phyloP scores from a whole-genome alignment of 1,139 yeast genomes.

The Sugiyamaella sp. region DNA sequence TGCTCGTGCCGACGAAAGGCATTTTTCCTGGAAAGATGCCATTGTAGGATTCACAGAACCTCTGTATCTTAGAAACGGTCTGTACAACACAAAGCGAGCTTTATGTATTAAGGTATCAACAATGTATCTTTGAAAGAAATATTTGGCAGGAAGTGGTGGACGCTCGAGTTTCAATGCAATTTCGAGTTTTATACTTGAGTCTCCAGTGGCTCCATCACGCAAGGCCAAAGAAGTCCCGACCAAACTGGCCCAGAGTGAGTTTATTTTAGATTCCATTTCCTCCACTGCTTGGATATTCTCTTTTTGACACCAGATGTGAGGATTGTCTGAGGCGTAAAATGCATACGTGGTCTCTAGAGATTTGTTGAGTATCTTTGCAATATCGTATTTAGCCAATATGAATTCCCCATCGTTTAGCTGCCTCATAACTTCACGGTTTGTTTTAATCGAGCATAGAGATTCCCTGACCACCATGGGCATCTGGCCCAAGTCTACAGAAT shows the following conservation, averaged over 20 bases:
- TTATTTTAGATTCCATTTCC: slow-evolving; percentile 20
- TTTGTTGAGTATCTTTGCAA: slow-evolving; percentile 17
- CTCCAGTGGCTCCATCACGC: slow-evolving; percentile 17
- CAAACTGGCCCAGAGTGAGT: slow-evolving; percentile 15
- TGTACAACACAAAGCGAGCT: slow-evolving; percentile 22
- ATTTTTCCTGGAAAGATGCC: slow-evolving; percentile 19
- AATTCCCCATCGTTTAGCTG: slow-evolving; percentile 22
- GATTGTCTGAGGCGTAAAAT: slow-evolving; percentile 19
- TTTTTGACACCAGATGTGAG: slow-evolving; percentile 4
- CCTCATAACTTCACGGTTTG: slow-evolving; percentile 13
- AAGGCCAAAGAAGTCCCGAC: slow-evolving; percentile 10
- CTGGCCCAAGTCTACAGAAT: slow-evolving; percentile 26
- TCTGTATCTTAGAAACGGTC: slow-evolving; percentile 22
- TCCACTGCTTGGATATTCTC: slow-evolving; percentile 3
- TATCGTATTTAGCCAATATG: slow-evolving; percentile 21
- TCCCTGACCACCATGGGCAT: slow-evolving; percentile 21
- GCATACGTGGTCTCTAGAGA: slow-evolving; percentile 20
- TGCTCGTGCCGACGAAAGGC: slow-evolving; percentile 22
- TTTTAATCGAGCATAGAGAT: slow-evolving; percentile 12
- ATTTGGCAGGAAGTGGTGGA: slow-evolving; percentile 22
- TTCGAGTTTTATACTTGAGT: slow-evolving; percentile 21
- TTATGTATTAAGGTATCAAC: slow-evolving; percentile 25
- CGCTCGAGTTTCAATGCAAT: slow-evolving; percentile 21
- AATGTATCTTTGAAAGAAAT: slow-evolving; percentile 24
- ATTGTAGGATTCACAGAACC: slow-evolving; percentile 13